phyloP scores from a whole-genome alignment of 139 green algal genomes.

The Tetradesmus obliquus region DNA sequence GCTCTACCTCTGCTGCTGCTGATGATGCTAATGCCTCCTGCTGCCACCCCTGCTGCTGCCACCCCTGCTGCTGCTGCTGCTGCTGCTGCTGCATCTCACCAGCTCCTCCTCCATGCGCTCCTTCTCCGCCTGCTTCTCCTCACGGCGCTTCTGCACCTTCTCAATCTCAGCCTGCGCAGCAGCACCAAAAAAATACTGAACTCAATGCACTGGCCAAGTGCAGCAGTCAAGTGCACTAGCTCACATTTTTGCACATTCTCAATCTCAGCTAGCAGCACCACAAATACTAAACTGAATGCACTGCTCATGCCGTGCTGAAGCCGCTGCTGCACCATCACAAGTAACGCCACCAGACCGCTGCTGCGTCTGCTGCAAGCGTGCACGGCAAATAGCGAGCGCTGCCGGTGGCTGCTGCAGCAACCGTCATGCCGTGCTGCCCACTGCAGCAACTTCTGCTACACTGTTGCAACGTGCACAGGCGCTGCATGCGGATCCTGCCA shows the following conservation, averaged over 20 bases:
- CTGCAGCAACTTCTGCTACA: too few species aligned
- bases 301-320: neutral
- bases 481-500: too few species aligned
- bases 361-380: neutral
- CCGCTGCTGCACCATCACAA: too few species aligned
- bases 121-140: slow-evolving; percentile 86
- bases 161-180: slow-evolving; percentile 82
- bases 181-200: neutral
- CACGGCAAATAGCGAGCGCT: too few species aligned
- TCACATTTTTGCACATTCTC: neutral
- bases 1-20: neutral
- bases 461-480: too few species aligned
- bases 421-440: too few species aligned
- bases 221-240: neutral
- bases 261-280: neutral
- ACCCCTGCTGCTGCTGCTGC: neutral
- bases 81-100: slow-evolving; percentile 46
- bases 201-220: neutral
- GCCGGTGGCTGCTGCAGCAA: too few species aligned
- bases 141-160: slow-evolving; percentile 90
- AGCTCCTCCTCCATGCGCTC: slow-evolving; percentile 89
- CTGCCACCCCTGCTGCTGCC: neutral
- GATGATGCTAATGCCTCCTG: neutral
- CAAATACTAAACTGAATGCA: neutral
- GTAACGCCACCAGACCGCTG: too few species aligned